Percentiles rank a stretch among this genome's conserved stretches.
These are phyloP conservation scores for Polytrichum commune DNA, from an alignment of 225 moss, liverwort and hornwort species.

Conservation along the genomic window DNA sequence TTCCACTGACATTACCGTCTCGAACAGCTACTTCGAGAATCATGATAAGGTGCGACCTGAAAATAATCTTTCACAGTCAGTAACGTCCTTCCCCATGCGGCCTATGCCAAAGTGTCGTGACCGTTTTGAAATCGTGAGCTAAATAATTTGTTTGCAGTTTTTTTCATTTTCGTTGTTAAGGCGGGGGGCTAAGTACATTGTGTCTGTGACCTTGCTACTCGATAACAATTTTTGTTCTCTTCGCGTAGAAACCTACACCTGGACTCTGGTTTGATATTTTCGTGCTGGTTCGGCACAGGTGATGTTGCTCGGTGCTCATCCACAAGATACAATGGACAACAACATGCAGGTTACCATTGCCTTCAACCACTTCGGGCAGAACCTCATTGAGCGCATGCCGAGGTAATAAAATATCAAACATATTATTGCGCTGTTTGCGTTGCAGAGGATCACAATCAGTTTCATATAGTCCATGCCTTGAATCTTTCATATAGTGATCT, in stretches of 20 bases:
- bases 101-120: background rate
- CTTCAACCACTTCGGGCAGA: slow-evolving; percentile 55
- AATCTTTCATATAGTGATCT: background rate
- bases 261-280: background rate
- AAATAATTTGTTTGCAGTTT: background rate
- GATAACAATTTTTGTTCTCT: background rate
- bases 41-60: slow-evolving; percentile 37
- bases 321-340: slow-evolving; percentile 31
- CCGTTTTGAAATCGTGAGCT: background rate
- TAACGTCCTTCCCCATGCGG: background rate
- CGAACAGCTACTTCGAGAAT: slow-evolving; percentile 60
- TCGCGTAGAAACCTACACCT: background rate
- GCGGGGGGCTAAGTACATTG: background rate
- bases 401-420: slow-evolving; percentile 16
- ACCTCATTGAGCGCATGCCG: slow-evolving; percentile 57
- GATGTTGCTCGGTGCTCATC: slow-evolving; percentile 58
- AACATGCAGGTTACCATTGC: slow-evolving; percentile 50
- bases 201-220: background rate
- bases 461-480: background rate
- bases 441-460: background rate
- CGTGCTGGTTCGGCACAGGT: slow-evolving; percentile 23
- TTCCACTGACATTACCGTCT: slow-evolving; percentile 47
- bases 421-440: too few relatives aligned
- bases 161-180: background rate
- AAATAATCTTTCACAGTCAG: too few relatives aligned